Evolutionary conservation across 1,139 yeast species (phyloP).

Genomic region (Diutina catenulata): DNA sequence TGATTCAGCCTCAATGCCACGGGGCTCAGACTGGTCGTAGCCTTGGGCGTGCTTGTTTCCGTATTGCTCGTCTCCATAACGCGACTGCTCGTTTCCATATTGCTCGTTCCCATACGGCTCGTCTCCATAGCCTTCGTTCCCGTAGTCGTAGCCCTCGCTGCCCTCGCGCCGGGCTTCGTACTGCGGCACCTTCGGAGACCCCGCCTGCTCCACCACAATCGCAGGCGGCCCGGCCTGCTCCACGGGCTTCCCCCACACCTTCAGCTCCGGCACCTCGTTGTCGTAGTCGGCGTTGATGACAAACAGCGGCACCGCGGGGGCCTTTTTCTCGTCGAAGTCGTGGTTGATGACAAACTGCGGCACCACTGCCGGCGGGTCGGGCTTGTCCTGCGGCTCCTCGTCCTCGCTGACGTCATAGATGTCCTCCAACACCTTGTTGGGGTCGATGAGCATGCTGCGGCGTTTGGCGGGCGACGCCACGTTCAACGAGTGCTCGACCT

Average conservation of each 20-base stretch:
- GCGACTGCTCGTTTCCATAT: too few relatives aligned
- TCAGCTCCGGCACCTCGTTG: too few relatives aligned
- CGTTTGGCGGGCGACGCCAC: conserved; percentile 3
- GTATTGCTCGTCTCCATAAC: too few relatives aligned
- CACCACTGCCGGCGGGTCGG: neutral
- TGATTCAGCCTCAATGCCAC: too few relatives aligned
- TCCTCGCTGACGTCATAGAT: neutral
- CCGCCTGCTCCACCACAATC: neutral
- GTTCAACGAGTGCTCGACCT: conserved; percentile 2
- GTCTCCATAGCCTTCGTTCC: too few relatives aligned
- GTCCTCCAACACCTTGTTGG: neutral
- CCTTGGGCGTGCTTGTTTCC: too few relatives aligned
- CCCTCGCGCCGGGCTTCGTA: too few relatives aligned
- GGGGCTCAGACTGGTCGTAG: too few relatives aligned
- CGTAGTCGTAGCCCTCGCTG: too few relatives aligned
- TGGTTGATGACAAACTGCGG: conserved; percentile 2
- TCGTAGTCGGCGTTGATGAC: neutral
- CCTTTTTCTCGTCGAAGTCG: neutral
- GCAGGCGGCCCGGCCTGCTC: neutral
- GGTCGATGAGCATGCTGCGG: neutral
- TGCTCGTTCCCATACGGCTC: too few relatives aligned
- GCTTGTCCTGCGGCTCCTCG: neutral
- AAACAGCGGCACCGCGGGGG: neutral
- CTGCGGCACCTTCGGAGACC: too few relatives aligned
- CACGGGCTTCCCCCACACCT: neutral